Evolutionary conservation across 108 stramenopile genomes (phyloP), one percentile per base, ranked within the genome.

Genomic region (Skeletonema grethae): DNA sequence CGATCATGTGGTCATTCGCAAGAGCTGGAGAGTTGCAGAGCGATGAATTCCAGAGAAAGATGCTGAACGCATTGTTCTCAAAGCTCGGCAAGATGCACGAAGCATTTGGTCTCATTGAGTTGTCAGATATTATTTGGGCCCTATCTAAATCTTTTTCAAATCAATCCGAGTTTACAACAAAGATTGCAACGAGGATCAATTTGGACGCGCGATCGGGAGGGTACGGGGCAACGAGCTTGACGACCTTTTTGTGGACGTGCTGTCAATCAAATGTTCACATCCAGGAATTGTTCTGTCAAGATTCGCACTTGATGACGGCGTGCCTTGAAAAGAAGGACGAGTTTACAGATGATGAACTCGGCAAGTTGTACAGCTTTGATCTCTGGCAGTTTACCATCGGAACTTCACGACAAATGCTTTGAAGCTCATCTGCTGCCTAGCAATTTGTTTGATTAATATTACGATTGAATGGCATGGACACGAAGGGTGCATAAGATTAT

Each of bases 381-480:
- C 50, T 53, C 22, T 53, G 50, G 50, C 50, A 53, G 50, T 5
- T 53, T 53, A 24, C 50, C 50, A 24, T 53, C 50, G 1, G 18
- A 4, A 8, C 50, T 53, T 9, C 22, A 53, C 7, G 50, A 53
- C 22, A 53, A 53, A 53, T 53, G 50, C 50, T 53, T 53, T 22
- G 50, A 53, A 22, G 50, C 50, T 22, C 50, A 53, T 1, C 50
- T 53, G 8, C 7, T 53, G 50, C 50, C 50, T 4, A 20, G 50
- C 50, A 53, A 53, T 22, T 10, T 53, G 18, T 22, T 53, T 53
- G 50, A 53, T 53, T 53, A 53, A 53, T 53, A 7, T 53, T 53
- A 22, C 8, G 15, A 53, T 43, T 38, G 36, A 9, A 38, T 11
- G 36, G 9, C 10, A 38, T 38, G 1, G 36, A 38, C 36, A 38